These are phyloP conservation scores for Gracilaria domingensis DNA, from an alignment of 23 red algal genomes.

Conservation along the genomic window DNA sequence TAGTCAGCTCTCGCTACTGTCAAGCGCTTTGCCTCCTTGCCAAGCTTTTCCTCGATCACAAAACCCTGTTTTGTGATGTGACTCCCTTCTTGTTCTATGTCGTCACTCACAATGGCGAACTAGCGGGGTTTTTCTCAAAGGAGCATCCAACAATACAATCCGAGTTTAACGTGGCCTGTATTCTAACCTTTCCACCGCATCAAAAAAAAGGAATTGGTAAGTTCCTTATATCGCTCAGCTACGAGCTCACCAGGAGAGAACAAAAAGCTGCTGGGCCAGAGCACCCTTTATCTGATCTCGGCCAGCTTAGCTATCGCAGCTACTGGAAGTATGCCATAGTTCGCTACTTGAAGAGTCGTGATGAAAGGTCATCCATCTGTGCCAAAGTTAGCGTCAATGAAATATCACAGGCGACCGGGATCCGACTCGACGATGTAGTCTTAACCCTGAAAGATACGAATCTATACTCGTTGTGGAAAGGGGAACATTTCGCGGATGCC, in stretches of 20 bases:
- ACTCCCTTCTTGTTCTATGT: conserved; percentile 91
- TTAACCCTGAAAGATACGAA: conserved; percentile 50
- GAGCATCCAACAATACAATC: conserved; percentile 72
- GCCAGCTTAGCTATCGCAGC: conserved; percentile 75
- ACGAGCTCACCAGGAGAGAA: conserved; percentile 86
- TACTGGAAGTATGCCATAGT: conserved; percentile 72
- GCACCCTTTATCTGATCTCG: conserved; percentile 85
- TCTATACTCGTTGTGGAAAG: conserved; percentile 60
- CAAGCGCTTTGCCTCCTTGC: conserved; percentile 72
- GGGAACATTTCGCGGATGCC: conserved; percentile 58
- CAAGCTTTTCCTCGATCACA: conserved; percentile 96
- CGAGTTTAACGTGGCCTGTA: conserved; percentile 88
- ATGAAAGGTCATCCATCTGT: conserved; percentile 14
- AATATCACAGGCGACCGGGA: conserved; percentile 56
- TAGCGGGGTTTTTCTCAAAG: conserved; percentile 91
- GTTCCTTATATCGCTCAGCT: conserved; percentile 88
- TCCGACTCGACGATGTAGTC: conserved; percentile 50
- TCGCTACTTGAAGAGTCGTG: conserved; percentile 16
- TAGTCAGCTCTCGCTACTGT: conserved; percentile 65
- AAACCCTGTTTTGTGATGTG: conserved; percentile 91
- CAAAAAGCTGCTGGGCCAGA: conserved; percentile 79
- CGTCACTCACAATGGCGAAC: conserved; percentile 53
- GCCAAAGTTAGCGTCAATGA: conserved; percentile 47
- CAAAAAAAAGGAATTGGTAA: conserved; percentile 83
- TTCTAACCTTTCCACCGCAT: conserved; percentile 85